A percentile compares a stretch with the other conserved stretches of the same genome.
Evolutionary conservation across 805 yeast species (phyloP).

Genomic region (Blastobotrys terrestris): DNA sequence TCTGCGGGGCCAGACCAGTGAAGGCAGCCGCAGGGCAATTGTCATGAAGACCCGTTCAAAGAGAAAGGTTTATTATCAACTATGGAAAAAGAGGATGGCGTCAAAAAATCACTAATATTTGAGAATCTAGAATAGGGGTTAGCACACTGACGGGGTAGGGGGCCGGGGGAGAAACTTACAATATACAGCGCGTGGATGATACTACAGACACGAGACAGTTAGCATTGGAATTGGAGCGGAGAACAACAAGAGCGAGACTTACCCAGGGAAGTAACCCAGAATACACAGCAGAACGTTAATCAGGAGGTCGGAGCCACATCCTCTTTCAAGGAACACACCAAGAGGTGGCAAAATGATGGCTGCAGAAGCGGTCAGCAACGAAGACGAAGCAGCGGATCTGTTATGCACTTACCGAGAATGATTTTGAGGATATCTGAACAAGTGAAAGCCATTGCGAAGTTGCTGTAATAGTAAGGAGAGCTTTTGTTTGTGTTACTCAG

Average conservation of each 20-base stretch:
- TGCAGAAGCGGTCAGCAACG: slow-evolving; percentile 6
- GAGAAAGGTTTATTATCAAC: background rate
- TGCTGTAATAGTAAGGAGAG: background rate
- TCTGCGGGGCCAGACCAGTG: too few species aligned
- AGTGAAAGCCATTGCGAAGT: slow-evolving; percentile 40
- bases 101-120: slow-evolving; percentile 10
- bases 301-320: slow-evolving; percentile 43
- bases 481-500: background rate
- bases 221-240: background rate
- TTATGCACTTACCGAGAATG: slow-evolving; percentile 32
- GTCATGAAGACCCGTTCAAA: too few species aligned
- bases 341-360: slow-evolving; percentile 55
- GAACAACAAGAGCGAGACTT: slow-evolving; percentile 4
- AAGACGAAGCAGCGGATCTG: too few species aligned
- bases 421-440: slow-evolving; percentile 49
- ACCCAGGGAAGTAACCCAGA: slow-evolving; percentile 67
- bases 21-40: too few species aligned
- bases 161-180: slow-evolving; percentile 8
- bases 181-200: slow-evolving; percentile 35
- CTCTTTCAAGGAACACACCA: slow-evolving; percentile 56
- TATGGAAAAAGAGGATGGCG: background rate
- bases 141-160: background rate
- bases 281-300: slow-evolving; percentile 61
- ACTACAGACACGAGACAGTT: slow-evolving; percentile 12
- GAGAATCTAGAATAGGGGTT: slow-evolving; percentile 8